phyloP scores from a whole-genome alignment of 2,329 filamentous ascomycete species.

The Xylariaceae sp. region DNA sequence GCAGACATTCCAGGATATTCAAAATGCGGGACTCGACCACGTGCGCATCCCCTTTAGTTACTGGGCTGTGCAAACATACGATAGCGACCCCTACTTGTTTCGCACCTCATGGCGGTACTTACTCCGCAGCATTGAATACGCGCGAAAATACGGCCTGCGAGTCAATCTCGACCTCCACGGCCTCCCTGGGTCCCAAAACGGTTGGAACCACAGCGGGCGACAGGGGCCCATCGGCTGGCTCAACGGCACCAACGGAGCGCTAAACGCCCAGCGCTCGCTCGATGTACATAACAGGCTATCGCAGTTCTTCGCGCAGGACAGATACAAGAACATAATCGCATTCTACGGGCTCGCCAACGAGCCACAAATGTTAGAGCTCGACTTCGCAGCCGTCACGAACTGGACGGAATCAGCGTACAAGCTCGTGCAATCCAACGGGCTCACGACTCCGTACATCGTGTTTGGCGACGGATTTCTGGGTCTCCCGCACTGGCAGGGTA shows the following conservation, averaged over 20 bases:
- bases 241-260: slow-evolving; percentile 77
- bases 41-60: slow-evolving; percentile 95
- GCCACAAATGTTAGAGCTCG: slow-evolving; percentile 76
- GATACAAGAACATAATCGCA: slow-evolving; percentile 86
- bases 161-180: slow-evolving; percentile 92
- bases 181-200: slow-evolving; percentile 91
- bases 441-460: slow-evolving; percentile 63
- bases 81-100: slow-evolving; percentile 80
- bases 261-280: slow-evolving; percentile 76
- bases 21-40: slow-evolving; percentile 85
- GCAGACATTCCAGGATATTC: slow-evolving; percentile 78
- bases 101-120: slow-evolving; percentile 91
- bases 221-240: slow-evolving; percentile 82
- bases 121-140: slow-evolving; percentile 88
- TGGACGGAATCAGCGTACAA: slow-evolving; percentile 77
- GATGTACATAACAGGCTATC: slow-evolving; percentile 85
- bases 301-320: slow-evolving; percentile 86
- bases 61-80: slow-evolving; percentile 86
- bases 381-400: slow-evolving; percentile 60
- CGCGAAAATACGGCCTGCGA: slow-evolving; percentile 83
- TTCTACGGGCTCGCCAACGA: slow-evolving; percentile 97
- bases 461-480: slow-evolving; percentile 97
- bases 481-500: slow-evolving; percentile 83
- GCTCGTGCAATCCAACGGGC: slow-evolving; percentile 71
- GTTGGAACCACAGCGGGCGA: slow-evolving; percentile 93